Evolutionary conservation across 768 basidiomycete genomes (phyloP), one percentile per base, ranked within the genome.

Genomic region (Astraeus odoratus): DNA sequence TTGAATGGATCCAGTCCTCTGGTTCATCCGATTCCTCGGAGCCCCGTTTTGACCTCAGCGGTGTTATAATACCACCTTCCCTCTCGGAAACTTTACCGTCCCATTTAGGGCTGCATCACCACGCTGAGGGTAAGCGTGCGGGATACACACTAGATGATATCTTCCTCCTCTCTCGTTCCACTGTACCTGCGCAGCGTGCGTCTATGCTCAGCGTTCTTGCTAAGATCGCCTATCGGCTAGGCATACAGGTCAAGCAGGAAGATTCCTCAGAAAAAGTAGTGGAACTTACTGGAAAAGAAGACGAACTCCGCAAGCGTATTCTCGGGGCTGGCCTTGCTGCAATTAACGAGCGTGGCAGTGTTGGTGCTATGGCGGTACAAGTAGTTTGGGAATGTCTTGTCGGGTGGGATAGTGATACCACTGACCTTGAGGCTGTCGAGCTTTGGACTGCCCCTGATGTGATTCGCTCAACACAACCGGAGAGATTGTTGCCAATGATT

Each of bases 121-220:
- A 95, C 57, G 83, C 91, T 0, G 81, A 88, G 44, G 71, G 73
- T 5, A 65, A 70, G 25, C 78, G 74, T 46, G 93, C 93, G 0
- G 93, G 92, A 0, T 96, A 96, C 64, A 93, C 89, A 0, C 67
- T 95, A 1, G 82, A 89, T 35, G 93, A 95, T 48, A 71, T 95
- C 3, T 82, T 94, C 36, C 66, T 86, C 31, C 72, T 94, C 8
- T 78, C 81, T 3, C 70, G 88, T 30, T 92, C 89, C 1, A 90
- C 82, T 2, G 84, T 93, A 0, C 80, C 82, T 10, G 83, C 86
- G 5, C 93, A 97, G 58, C 74, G 92, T 26, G 79, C 84, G 4
- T 78, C 78, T 0, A 93, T 94, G 84, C 67, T 95, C 15, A 76
- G 78, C 5, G 70, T 94, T 2, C 64, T 95, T 1, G 72, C 74